These are phyloP conservation scores for Cyberlindnera nakhonratchasimensis DNA, from an alignment of 805 yeast genomes.

Conservation along the genomic window DNA sequence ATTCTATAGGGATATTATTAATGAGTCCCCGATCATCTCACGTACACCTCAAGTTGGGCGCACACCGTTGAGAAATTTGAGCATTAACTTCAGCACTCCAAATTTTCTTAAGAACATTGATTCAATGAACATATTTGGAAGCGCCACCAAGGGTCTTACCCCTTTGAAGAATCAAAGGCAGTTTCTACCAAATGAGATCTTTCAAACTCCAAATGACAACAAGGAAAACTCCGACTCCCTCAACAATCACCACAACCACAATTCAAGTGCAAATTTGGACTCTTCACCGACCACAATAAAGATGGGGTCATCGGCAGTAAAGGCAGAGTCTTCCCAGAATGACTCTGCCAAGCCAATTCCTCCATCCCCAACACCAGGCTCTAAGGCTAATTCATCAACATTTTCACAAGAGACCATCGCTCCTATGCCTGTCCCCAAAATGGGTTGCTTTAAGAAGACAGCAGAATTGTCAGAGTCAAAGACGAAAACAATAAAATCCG, in stretches of 20 bases:
- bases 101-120: constrained; percentile 26
- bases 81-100: constrained; percentile 27
- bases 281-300: constrained; percentile 31
- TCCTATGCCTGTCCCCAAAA: constrained; percentile 21
- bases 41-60: constrained; percentile 27
- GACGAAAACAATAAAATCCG: neutral
- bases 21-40: constrained; percentile 26
- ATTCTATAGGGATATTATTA: constrained; percentile 27
- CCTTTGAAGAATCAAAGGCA: constrained; percentile 26
- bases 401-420: constrained; percentile 1
- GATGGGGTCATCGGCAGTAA: constrained; percentile 28
- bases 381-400: constrained; percentile 9
- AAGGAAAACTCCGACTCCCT: constrained; percentile 6
- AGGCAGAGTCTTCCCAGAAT: constrained; percentile 14
- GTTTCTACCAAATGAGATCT: constrained; percentile 19
- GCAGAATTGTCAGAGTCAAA: constrained; percentile 7
- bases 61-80: constrained; percentile 25
- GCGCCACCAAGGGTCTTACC: constrained; percentile 18
- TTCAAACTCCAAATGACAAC: constrained; percentile 21
- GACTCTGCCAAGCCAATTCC: constrained; percentile 13
- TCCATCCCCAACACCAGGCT: constrained; percentile 28
- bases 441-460: constrained; percentile 28
- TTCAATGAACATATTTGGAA: constrained; percentile 6
- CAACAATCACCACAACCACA: neutral
- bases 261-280: constrained; percentile 17